phyloP scores from a whole-genome alignment of 768 basidiomycete genomes.

The Leccinum subtestaceum region DNA sequence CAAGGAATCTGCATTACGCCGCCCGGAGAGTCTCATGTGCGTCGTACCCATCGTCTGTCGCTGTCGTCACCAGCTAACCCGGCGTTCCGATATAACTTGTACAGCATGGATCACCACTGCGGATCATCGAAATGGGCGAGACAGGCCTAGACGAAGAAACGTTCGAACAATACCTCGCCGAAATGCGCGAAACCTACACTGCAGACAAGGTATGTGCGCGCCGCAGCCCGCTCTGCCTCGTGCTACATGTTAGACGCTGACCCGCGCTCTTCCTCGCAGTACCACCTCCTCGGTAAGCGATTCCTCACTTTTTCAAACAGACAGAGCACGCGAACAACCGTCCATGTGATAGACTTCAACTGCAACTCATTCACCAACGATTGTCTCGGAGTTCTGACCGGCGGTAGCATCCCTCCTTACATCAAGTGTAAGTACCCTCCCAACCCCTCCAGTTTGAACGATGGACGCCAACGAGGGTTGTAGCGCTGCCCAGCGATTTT shows the following conservation, averaged over 20 bases:
- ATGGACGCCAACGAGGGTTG: neutral
- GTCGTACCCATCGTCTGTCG: slow-evolving; percentile 24
- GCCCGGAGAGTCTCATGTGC: slow-evolving; percentile 82
- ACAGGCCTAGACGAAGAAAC: slow-evolving; percentile 82
- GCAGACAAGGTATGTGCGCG: slow-evolving; percentile 71
- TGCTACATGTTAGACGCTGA: neutral
- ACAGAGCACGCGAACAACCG: neutral
- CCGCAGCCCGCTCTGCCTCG: too few species aligned
- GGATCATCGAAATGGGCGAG: slow-evolving; percentile 71
- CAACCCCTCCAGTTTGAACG: neutral
- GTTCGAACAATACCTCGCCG: slow-evolving; percentile 77
- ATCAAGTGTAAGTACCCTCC: slow-evolving; percentile 58
- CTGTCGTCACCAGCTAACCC: too few species aligned
- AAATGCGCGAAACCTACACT: slow-evolving; percentile 78
- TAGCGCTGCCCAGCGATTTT: slow-evolving; percentile 80
- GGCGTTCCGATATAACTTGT: neutral
- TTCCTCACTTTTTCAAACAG: neutral
- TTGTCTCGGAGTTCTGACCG: slow-evolving; percentile 82
- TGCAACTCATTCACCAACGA: slow-evolving; percentile 96
- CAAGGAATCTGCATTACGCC: slow-evolving; percentile 70
- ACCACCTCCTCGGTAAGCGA: slow-evolving; percentile 73
- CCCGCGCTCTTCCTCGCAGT: slow-evolving; percentile 41
- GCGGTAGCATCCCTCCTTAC: slow-evolving; percentile 73
- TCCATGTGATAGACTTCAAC: slow-evolving; percentile 66
- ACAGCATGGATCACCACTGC: slow-evolving; percentile 74